Base-by-base conservation (phyloP, 805 yeast species). In the Wickerhamomyces xylosicus region DNA sequence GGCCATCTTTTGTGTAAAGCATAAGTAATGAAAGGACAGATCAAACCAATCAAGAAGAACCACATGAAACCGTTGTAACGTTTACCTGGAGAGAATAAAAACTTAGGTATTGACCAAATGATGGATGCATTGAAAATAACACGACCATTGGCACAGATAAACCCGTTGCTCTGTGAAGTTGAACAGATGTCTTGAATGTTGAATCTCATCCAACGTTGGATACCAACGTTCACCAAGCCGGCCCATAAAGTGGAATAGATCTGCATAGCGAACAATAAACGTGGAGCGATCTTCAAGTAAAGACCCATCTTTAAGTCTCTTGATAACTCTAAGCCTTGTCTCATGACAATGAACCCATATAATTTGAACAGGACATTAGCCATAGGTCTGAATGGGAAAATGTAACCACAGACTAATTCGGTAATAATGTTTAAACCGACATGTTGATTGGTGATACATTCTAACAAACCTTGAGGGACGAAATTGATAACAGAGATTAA, bases 351-450 rank as follows among this genome's bases (percentile, higher is more conserved):
- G 51, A 65, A 71, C 22, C 79, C 79, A 43, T 67, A 66, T 5
- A 75, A 64, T 54, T 73, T 74, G 54, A 73, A 62, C 38, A 70
- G 59, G 50, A 77, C 67, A 46, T 74, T 67, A 0, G 82, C 80
- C 46, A 75, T 60, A 4, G 82, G 70, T 37, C 55, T 57, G 15
- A 65, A 69, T 7, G 83, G 82, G 19, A 74, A 60, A 35, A 76
- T 69, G 47, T 75, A 77, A 7, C 82, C 83, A 37, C 76, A 72
- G 31, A 77, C 65, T 42, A 76, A 54, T 47, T 76, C 81, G 3
- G 76, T 75, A 40, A 77, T 64, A 3, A 77, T 78, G 47, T 74
- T 75, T 41, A 77, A 57, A 16, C 80, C 80, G 44, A 72, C 69
- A 13, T 73, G 63, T 34, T 47, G 51, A 25, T 77, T 77, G 0